Conservation (phyloP, 768 basidiomycete species). For the Boletales sp. region DNA sequence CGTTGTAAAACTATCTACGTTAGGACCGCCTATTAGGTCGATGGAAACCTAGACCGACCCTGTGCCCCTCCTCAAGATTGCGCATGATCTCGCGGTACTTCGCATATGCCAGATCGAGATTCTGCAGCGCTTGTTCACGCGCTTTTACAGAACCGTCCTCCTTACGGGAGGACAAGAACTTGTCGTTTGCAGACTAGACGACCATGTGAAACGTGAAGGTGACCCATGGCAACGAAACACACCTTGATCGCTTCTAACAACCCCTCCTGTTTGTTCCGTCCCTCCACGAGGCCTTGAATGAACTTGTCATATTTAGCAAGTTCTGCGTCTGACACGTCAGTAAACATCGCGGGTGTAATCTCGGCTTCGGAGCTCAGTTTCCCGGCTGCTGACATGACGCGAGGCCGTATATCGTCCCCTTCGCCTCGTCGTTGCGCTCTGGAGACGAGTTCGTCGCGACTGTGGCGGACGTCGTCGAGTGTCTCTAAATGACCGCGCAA, state of each 20-base stretch:
- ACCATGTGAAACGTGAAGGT: neutral
- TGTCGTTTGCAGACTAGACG: constrained; percentile 58
- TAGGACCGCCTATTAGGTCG: neutral
- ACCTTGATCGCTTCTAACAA: constrained; percentile 71
- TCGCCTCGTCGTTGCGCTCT: constrained; percentile 60
- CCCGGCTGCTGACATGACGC: constrained; percentile 62
- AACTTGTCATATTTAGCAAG: constrained; percentile 79
- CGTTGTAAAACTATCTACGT: constrained; percentile 79
- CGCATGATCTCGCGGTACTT: constrained; percentile 82
- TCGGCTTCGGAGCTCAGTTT: constrained; percentile 65
- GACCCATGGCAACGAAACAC: constrained; percentile 10
- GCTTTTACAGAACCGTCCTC: constrained; percentile 76
- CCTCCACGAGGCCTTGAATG: constrained; percentile 53
- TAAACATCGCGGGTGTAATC: constrained; percentile 83
- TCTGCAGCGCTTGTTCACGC: constrained; percentile 77
- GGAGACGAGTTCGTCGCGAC: constrained; percentile 58
- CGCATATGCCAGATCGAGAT: constrained; percentile 79
- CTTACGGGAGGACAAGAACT: constrained; percentile 72
- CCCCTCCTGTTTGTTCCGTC: constrained; percentile 58
- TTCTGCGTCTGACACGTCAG: constrained; percentile 75
- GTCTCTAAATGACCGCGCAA: constrained; percentile 74
- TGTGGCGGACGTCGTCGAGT: constrained; percentile 66
- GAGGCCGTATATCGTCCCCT: constrained; percentile 69
- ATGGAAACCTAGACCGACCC: constrained; percentile 40
- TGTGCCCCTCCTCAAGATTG: constrained; percentile 86